Evolutionary conservation across 2,329 filamentous ascomycete species (phyloP).

Genomic region (Penicillium concentricum): DNA sequence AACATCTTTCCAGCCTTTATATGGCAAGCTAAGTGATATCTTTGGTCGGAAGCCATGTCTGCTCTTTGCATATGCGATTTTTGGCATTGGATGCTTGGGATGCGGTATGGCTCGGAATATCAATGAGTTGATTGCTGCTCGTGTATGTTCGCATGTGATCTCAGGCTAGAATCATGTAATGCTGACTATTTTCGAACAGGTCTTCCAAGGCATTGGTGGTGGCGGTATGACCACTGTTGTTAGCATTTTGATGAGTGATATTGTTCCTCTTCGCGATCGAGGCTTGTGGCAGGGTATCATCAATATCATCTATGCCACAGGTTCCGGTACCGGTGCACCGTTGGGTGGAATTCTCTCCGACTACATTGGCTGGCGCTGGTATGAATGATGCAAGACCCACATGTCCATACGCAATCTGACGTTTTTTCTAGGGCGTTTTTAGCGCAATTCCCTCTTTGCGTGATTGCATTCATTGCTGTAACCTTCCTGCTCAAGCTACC

Average conservation of each 20-base stretch:
- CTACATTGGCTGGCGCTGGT: constrained; percentile 73
- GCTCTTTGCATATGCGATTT: constrained; percentile 51
- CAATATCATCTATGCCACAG: constrained; percentile 69
- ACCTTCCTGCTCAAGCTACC: constrained; percentile 63
- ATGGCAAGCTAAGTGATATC: constrained; percentile 58
- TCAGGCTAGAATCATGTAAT: constrained; percentile 35
- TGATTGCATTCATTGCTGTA: constrained; percentile 64
- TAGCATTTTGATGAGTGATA: constrained; percentile 68
- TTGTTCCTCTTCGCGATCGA: constrained; percentile 66
- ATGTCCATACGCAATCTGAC: constrained; percentile 11
- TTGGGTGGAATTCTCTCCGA: constrained; percentile 71
- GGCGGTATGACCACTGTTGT: constrained; percentile 71
- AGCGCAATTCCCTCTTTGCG: constrained; percentile 66
- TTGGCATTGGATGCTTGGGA: constrained; percentile 47
- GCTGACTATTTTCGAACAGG: constrained; percentile 29
- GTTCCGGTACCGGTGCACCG: constrained; percentile 68
- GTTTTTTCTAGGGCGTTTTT: constrained; percentile 61
- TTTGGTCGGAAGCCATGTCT: constrained; percentile 56
- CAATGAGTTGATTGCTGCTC: constrained; percentile 63
- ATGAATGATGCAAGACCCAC: constrained; percentile 25
- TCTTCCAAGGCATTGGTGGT: constrained; percentile 64
- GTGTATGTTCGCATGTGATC: constrained; percentile 41
- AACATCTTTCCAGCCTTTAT: constrained; percentile 70
- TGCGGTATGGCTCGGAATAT: constrained; percentile 64
- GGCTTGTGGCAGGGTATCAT: constrained; percentile 73